Evolutionary conservation across 2,329 filamentous ascomycete genomes (phyloP).

Genomic region (Neonectria faginata): DNA sequence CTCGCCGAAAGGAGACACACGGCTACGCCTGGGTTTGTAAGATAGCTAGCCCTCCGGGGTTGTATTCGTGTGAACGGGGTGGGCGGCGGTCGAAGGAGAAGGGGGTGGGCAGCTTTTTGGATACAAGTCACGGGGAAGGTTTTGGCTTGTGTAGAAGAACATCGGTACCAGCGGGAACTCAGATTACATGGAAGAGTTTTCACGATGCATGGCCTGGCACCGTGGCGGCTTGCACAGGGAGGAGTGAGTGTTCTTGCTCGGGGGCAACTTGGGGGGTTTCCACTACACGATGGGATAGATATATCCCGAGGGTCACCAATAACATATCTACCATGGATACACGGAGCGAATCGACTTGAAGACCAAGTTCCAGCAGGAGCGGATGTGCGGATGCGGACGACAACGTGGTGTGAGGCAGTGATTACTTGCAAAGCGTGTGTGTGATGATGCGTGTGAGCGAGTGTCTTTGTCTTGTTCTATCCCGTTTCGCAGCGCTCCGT

Average conservation of each 20-base stretch:
- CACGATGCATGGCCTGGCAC: background rate
- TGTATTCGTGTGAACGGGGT: slow-evolving; percentile 2
- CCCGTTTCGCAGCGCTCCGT: slow-evolving; percentile 17
- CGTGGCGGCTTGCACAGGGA: background rate
- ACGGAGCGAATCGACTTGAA: background rate
- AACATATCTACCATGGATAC: background rate
- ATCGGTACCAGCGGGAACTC: background rate
- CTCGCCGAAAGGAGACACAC: slow-evolving; percentile 13
- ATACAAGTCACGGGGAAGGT: background rate
- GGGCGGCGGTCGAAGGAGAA: slow-evolving; percentile 3
- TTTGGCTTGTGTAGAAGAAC: background rate
- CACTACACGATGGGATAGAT: background rate
- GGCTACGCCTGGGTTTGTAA: slow-evolving; percentile 10
- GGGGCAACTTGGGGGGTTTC: background rate
- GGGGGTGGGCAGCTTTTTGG: slow-evolving; percentile 4
- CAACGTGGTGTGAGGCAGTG: background rate
- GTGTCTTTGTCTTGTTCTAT: slow-evolving; percentile 5
- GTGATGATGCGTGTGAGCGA: background rate
- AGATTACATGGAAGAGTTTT: background rate
- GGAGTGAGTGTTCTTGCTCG: background rate
- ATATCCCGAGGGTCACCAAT: background rate
- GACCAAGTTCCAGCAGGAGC: background rate
- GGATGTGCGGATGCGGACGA: background rate
- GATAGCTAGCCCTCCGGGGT: background rate
- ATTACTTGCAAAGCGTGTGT: background rate